These are phyloP conservation scores for Botrytis fragariae DNA, from an alignment of 2,329 filamentous ascomycete genomes.

Conservation along the genomic window DNA sequence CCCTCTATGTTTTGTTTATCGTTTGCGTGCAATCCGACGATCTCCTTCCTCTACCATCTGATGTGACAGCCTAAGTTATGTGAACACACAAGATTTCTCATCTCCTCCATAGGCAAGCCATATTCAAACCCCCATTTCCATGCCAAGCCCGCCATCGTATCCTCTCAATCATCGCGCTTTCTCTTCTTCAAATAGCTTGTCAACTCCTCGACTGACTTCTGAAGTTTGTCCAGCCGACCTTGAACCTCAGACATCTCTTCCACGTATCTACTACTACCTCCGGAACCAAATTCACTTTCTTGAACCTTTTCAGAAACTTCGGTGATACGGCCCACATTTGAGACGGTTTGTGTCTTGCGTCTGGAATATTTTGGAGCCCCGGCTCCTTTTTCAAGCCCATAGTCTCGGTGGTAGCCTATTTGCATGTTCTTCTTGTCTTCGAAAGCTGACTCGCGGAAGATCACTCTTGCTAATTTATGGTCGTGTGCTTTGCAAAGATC, in stretches of 20 bases:
- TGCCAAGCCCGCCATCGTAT: neutral
- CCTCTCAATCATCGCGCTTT: neutral
- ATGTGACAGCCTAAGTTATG: neutral
- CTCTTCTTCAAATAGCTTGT: neutral
- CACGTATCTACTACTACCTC: neutral
- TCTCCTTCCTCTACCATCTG: neutral
- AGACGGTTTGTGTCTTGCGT: neutral
- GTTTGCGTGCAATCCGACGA: neutral
- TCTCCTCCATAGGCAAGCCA: neutral
- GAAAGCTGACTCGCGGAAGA: neutral
- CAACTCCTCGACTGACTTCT: neutral
- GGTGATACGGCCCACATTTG: neutral
- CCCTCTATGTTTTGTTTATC: neutral
- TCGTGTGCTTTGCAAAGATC: neutral
- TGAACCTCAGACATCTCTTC: neutral
- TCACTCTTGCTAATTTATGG: neutral
- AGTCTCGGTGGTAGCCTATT: neutral
- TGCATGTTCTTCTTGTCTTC: neutral
- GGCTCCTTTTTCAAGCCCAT: neutral
- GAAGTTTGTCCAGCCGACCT: neutral
- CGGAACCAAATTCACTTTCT: neutral
- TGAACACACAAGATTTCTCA: neutral
- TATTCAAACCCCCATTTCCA: neutral
- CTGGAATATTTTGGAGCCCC: neutral
- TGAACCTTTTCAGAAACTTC: neutral